Evolutionary conservation across 2,329 filamentous ascomycete genomes (phyloP), one percentile per base, ranked within the genome.

Genomic region (Colletotrichum sansevieriae): DNA sequence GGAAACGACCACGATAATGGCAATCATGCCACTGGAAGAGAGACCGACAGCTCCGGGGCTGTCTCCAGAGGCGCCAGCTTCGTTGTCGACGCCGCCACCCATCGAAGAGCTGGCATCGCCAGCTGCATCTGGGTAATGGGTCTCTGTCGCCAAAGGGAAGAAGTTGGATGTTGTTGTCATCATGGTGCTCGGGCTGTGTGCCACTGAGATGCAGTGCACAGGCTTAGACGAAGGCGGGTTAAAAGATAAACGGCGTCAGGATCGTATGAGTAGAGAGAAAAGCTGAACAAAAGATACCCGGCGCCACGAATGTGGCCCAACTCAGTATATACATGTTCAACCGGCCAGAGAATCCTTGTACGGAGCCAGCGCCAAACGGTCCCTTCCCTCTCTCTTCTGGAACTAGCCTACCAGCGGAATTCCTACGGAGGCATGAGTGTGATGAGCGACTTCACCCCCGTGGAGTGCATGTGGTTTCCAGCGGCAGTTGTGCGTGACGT

Each of bases 1-100:
- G 10, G 88, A 87, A 5, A 94, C 91, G 3, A 94, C 87, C 12
- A 92, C 84, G 64, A 93, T 89, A 72, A 96, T 94, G 55, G 92
- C 92, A 66, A 93, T 85, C 74, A 94, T 82, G 13, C 87, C 92
- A 20, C 90, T 91, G 43, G 84, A 88, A 2, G 91, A 93, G 22
- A 96, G 80, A 43, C 83, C 83, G 72, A 92, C 85, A 15, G 85
- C 87, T 6, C 87, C 86, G 22, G 84, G 83, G 70, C 85, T 87
- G 15, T 84, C 79, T 18, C 93, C 92, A 43, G 88, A 86, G 15
- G 92, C 92, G 25, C 92, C 93, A 15, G 84, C 86, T 39, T 87
- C 86, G 70, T 81, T 83, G 68, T 88, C 85, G 62, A 83, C 79
- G 18, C 77, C 77, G 35, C 74, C 72, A 29, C 75, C 77, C 25